Evolutionary conservation across 2,329 filamentous ascomycete genomes (phyloP), one percentile per base, ranked within the genome.

Genomic region (Colletotrichum kahawae): DNA sequence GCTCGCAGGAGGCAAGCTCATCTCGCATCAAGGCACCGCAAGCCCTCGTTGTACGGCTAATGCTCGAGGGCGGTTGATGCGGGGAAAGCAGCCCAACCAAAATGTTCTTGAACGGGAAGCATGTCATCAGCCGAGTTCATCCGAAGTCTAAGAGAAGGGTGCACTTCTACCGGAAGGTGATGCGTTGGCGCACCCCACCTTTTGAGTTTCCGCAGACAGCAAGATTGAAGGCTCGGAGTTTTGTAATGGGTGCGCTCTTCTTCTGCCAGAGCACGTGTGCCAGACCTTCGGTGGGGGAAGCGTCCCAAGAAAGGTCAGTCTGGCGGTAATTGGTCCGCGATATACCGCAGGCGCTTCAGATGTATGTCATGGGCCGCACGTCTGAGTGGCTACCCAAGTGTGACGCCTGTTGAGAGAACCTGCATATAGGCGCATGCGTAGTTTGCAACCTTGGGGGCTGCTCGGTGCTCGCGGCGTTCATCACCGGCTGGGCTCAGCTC

Each of bases 391-490:
- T 48, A 36, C 27, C 57, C 34, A 31, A 51, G 12, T 68, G 63
- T 75, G 63, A 75, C 51, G 48, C 57, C 69, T 72, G 54, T 34
- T 43, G 71, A 34, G 29, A 63, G 59, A 68, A 66, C 71, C 65
- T 76, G 74, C 74, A 76, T 74, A 43, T 65, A 24, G 74, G 70
- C 66, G 74, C 74, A 74, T 73, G 64, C 54, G 60, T 56, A 63
- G 57, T 67, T 64, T 64, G 31, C 60, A 71, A 74, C 70, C 69
- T 66, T 75, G 56, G 24, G 51, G 56, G 56, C 36, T 57, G 14
- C 43, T 31, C 21, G 31, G 27, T 54, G n/a, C 57, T 51, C 43
- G 57, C 60, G 62, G 70, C 43, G 64, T 64, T 27, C 64, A 74
- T 57, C 59, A 36, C 48, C 16, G 21, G 38, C 62, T 43, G 24